Conservation (phyloP, 805 yeast genomes). For the Myxozyma nipponensis region DNA sequence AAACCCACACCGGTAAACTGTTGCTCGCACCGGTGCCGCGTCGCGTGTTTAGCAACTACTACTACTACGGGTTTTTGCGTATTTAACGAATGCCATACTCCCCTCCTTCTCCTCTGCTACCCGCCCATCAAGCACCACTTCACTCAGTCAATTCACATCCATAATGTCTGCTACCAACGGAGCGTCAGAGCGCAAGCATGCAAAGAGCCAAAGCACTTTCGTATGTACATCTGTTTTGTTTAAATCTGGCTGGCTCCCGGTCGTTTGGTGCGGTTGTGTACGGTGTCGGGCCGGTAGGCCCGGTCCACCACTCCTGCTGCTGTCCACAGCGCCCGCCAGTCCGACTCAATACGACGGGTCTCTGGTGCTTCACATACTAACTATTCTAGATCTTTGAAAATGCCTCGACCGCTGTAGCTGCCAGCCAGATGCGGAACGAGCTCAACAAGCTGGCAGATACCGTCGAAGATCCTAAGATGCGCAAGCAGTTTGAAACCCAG, state of each 20-base stretch:
- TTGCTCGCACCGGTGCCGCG: too few relatives aligned
- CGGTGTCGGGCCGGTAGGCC: constrained; percentile 42
- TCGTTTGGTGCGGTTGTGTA: constrained; percentile 33
- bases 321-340: too few relatives aligned
- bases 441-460: constrained; percentile 84
- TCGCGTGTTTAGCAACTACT: too few relatives aligned
- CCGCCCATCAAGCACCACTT: background rate
- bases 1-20: too few relatives aligned
- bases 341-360: too few relatives aligned
- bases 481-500: constrained; percentile 69
- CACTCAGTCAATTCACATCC: too few relatives aligned
- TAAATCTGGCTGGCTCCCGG: too few relatives aligned
- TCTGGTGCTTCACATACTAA: background rate
- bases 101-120: background rate
- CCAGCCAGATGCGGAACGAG: constrained; percentile 96
- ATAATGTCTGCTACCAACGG: constrained; percentile 3
- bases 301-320: background rate
- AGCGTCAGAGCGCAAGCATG: constrained; percentile 47
- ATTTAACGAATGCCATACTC: too few relatives aligned
- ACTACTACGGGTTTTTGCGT: too few relatives aligned
- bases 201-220: constrained; percentile 66
- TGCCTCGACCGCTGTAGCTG: constrained; percentile 91
- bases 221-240: too few relatives aligned
- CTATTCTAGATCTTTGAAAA: constrained; percentile 57
- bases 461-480: constrained; percentile 46